Percentiles rank a stretch among this genome's conserved stretches.
Evolutionary conservation across 768 basidiomycete genomes (phyloP).

Genomic region (Pulveroboletus frians): DNA sequence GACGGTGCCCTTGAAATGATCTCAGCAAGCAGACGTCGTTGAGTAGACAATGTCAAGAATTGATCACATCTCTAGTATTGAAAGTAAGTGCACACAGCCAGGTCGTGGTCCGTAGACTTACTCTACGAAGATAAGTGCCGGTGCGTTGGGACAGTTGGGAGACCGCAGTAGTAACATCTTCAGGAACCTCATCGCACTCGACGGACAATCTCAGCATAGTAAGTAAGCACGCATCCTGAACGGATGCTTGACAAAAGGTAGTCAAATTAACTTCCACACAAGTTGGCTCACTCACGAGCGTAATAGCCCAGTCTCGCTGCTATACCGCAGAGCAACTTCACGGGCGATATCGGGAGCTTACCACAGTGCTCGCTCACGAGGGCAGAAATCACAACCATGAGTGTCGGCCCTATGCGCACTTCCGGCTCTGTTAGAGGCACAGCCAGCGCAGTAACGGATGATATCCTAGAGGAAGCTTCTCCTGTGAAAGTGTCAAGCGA

Average conservation of each 20-base stretch:
- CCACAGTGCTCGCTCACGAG: slow-evolving; percentile 59
- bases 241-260: slow-evolving; percentile 41
- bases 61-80: slow-evolving; percentile 60
- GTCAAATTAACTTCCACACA: slow-evolving; percentile 7
- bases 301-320: slow-evolving; percentile 36
- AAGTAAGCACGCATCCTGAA: slow-evolving; percentile 70
- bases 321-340: slow-evolving; percentile 44
- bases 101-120: slow-evolving; percentile 26
- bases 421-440: slow-evolving; percentile 39
- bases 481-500: slow-evolving; percentile 31
- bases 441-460: slow-evolving; percentile 42
- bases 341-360: slow-evolving; percentile 45
- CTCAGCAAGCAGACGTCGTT: slow-evolving; percentile 41
- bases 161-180: slow-evolving; percentile 40
- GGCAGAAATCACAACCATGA: slow-evolving; percentile 64
- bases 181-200: slow-evolving; percentile 51
- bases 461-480: slow-evolving; percentile 36
- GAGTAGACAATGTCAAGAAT: slow-evolving; percentile 47
- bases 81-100: slow-evolving; percentile 2
- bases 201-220: slow-evolving; percentile 65
- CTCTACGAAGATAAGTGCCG: slow-evolving; percentile 54
- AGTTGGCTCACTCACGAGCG: slow-evolving; percentile 37
- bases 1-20: slow-evolving; percentile 48
- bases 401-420: slow-evolving; percentile 45
- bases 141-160: slow-evolving; percentile 39